Base-by-base conservation (phyloP, 192 early-diverging fungal genomes). In the Backusella australiensis region DNA sequence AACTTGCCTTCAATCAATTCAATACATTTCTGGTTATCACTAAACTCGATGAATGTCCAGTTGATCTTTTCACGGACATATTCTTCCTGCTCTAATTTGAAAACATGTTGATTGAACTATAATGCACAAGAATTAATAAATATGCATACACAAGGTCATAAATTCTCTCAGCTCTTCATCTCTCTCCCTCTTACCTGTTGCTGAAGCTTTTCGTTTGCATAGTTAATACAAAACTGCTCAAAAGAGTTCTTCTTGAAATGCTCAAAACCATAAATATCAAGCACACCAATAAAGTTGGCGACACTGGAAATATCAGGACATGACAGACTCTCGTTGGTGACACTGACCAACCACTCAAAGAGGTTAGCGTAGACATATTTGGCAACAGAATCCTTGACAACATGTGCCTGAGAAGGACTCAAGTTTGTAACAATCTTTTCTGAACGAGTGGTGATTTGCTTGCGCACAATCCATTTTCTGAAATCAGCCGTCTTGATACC, bases 171-270 rank as follows among this genome's bases (percentile, higher is more conserved):
- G n/a, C 3, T 21, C 49, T 0, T 8, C 49, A 17, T 26, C 21
- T 9, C 23, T 9, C 23, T 59, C 21, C 12, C 21, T 4, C 52
- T 68, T 75, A 83, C 82, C 63, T 84, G 94, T 85, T 98, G 97
- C 84, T 99, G 98, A 71, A 99, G 86, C 84, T 99, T 99, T 83
- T 99, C 98, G 84, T 97, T 97, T 76, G 96, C 93, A 78, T 94
- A 95, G 80, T 95, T 94, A 77, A 99, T 98, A 89, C 98, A 99
- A 84, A 98, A 98, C 88, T 99, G 98, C 86, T 99, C 98, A 76
- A 99, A 99, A 26, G 96, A 98, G 87, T 99, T 99, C 86, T 96
- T 98, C 85, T 96, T 93, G 83, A 99, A 99, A 80, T 98, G 96
- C 83, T 99, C 98, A 82, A 99, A 99, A 56, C 95, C 98, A 79